Evolutionary conservation across 371 early-diverging fungal species (phyloP), one percentile per base, ranked within the genome.

Genomic region (Dentiscutata heterogama): DNA sequence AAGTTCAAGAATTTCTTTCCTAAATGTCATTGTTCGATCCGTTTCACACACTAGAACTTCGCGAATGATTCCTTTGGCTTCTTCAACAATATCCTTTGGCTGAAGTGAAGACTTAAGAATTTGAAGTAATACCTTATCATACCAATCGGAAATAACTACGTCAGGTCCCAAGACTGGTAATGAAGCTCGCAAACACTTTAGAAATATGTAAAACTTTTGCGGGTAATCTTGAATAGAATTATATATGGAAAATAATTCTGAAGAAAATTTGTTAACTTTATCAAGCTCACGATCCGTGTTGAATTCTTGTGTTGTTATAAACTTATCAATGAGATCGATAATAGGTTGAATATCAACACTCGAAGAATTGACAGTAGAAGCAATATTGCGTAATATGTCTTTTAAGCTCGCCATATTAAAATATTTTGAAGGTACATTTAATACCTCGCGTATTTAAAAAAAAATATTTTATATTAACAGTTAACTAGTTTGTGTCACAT

Each of bases 31-130:
- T 14, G 31, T 50, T 18, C 54, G 4, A 14, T 54, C 63, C 7
- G 61, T 73, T 35, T 70, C 63, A 51, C 56, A 22, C 20, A 60
- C 25, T 53, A 81, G 42, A 42, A 73, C 31, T 35, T 70, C 71
- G n/a, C 39, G 20, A 73, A 60, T 46, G 42, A 72, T 71, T 16
- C 50, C 31, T 46, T 81, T 78, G 5, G 27, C 65, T 81, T 72
- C 74, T 71, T 81, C 81, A n/a, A 70, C 46, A 58, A 73, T 73
- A 22, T 56, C 56, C 25, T 81, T 73, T 18, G 73, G 54, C 25
- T 73, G 73, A 35, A 29, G 20, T 18, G 60, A 58, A 11, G 70
- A 56, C 13, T 63, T 11, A 51, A 81, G 31, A 6, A 71, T 54
- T 13, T 22, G 46, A 51, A 54, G 6, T 53, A 81, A 60, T 39